Percentiles rank a stretch among this genome's conserved stretches.
Conservation (phyloP, 768 basidiomycete genomes). For the Calvatia gigantea region DNA sequence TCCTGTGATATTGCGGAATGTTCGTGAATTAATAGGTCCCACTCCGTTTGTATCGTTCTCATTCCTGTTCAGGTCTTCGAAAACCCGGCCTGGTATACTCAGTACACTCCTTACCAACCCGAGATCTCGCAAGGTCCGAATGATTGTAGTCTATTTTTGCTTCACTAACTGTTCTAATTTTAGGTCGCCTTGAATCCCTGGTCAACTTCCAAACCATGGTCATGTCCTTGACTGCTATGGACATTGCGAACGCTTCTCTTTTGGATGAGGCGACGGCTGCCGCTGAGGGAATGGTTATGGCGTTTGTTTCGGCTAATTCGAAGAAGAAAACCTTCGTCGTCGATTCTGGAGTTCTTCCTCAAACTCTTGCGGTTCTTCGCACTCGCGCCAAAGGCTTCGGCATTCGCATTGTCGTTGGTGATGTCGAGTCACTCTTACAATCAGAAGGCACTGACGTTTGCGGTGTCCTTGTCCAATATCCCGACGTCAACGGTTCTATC, state of each 20-base stretch:
- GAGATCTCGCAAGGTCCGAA: slow-evolving; percentile 94
- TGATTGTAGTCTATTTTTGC: slow-evolving; percentile 2
- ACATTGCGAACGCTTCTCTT: slow-evolving; percentile 93
- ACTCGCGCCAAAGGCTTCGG: slow-evolving; percentile 94
- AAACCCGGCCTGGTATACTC: slow-evolving; percentile 98
- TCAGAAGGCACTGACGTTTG: slow-evolving; percentile 65
- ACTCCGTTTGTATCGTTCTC: slow-evolving; percentile 19
- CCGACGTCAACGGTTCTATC: slow-evolving; percentile 83
- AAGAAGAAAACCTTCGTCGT: slow-evolving; percentile 85
- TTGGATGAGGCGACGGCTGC: slow-evolving; percentile 95
- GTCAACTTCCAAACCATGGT: slow-evolving; percentile 98
- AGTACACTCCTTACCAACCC: slow-evolving; percentile 94
- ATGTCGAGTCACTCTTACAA: slow-evolving; percentile 46
- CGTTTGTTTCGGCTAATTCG: slow-evolving; percentile 61
- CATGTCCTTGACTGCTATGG: slow-evolving; percentile 89
- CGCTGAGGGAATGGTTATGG: slow-evolving; percentile 97
- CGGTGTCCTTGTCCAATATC: slow-evolving; percentile 92
- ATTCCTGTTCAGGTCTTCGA: slow-evolving; percentile 63
- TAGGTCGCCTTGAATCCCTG: slow-evolving; percentile 93
- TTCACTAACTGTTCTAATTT: slow-evolving; percentile 10
- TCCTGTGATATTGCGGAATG: slow-evolving; percentile 92
- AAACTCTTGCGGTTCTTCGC: slow-evolving; percentile 85
- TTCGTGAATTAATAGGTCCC: slow-evolving; percentile 24
- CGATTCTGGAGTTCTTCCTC: slow-evolving; percentile 78
- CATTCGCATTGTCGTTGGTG: slow-evolving; percentile 73